Base-by-base conservation (phyloP, 2,329 filamentous ascomycete genomes). In the Pseudogymnoascus sp. region DNA sequence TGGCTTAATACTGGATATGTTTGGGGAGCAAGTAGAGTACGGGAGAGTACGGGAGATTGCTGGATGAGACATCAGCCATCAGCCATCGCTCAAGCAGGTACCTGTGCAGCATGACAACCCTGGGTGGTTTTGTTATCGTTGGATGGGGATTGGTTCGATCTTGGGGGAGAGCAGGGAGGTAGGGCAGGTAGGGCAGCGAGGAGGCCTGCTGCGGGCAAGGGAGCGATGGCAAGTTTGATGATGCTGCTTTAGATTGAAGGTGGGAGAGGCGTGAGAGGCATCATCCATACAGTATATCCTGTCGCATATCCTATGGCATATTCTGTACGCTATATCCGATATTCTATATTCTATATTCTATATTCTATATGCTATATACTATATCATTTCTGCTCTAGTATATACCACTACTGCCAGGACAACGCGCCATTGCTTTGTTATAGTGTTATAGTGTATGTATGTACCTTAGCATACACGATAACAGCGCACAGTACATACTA, bases 81-180 rank as follows among this genome's bases (percentile, higher is more conserved):
- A 54, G 47, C 47, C 47, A 54, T 54, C 6, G 47, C 17, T 54
- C n/a, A 54, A 54, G 47, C 47, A 54, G 47, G 47, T 54, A 54
- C 47, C 29, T 54, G 47, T 50, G n/a, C 47, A 33, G 9, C 47
- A 33, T 33, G 47, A 31, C 29, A 54, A 54, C n/a, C 47, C 47
- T 29, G 17, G 47, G 17, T n/a, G 13, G 11, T 33, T 54, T 5
- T n/a, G 26, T 54, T 54, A 54, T 54, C 47, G 47, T 33, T 4
- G 26, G 29, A n/a, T 2, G 47, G 15, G 47, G 26, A 54, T 54
- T 54, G 47, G 47, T 5, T 31, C 47, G 29, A 54, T 54, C 47
- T 54, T n/a, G 1, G n/a, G 47, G 47, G 33, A n/a, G n/a, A 29
- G 24, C 47, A 17, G 47, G 47, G 29, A 33, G 24, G 7, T 5